Evolutionary conservation across 2,329 filamentous ascomycete species (phyloP), one percentile per base, ranked within the genome.

Genomic region (Colletotrichum orbiculare): DNA sequence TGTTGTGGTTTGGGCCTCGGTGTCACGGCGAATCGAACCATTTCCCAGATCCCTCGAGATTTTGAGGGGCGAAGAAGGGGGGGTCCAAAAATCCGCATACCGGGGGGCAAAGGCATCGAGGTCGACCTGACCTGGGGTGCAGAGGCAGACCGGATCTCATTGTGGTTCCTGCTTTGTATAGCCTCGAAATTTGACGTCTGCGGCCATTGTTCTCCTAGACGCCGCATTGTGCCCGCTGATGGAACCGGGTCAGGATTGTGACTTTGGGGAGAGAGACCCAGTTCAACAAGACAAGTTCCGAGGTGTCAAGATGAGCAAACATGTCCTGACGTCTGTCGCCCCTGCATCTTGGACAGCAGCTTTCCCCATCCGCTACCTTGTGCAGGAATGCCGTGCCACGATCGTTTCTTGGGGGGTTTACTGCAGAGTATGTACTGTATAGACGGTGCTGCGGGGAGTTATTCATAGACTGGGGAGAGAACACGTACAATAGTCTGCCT

Each of bases 271-370:
- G 15, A 3, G n/a, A 46, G 8, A 25, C 13, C 17, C n/a, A 46
- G 13, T 46, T 25, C 42, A 15, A 13, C n/a, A 5, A 17, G 13
- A 9, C 25, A 25, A 25, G 25, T 25, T 25, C 25, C 25, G 25
- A 25, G 25, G 25, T 25, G 25, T 25, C 25, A 25, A 25, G 25
- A 25, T 4, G 25, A 25, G 25, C 25, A 25, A 25, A 25, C 25
- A 25, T 25, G 25, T n/a, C n/a, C 47, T 46, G 57, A 54, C 35
- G n/a, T 60, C 46, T 41, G 10, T 38, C 33, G 54, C 37, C 34
- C 34, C 17, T 53, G 56, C 33, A 38, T 12, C 9, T 33, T 50
- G 46, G 11, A 7, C n/a, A 34, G 15, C 25, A 25, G 25, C 25
- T 7, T 55, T 43, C 53, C 41, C 25, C 48, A 50, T 54, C 56